Conservation (phyloP, 2,329 filamentous ascomycete species). For the Colletotrichum lini region DNA sequence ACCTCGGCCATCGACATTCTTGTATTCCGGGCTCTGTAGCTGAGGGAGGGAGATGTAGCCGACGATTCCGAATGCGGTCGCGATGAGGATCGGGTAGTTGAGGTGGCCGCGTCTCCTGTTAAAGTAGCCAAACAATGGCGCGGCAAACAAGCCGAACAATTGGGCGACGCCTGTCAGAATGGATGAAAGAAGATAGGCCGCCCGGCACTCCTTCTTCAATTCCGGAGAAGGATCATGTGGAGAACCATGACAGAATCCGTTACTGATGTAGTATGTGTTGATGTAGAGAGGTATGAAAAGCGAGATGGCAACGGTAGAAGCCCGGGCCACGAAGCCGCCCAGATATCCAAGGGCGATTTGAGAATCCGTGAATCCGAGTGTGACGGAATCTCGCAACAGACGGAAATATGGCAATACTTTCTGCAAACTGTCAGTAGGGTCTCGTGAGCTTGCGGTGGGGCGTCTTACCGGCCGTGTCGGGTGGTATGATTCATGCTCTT, state of each 20-base stretch:
- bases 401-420: constrained; percentile 69
- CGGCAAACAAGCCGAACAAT: constrained; percentile 85
- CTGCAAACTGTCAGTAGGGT: constrained; percentile 35
- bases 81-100: constrained; percentile 81
- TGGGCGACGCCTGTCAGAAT: constrained; percentile 92
- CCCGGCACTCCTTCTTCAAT: constrained; percentile 86
- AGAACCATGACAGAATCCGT: constrained; percentile 81
- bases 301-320: constrained; percentile 94
- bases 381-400: constrained; percentile 73
- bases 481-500: constrained; percentile 43
- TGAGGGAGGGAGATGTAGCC: constrained; percentile 85
- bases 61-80: constrained; percentile 80
- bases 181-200: constrained; percentile 89
- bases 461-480: constrained; percentile 48
- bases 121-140: constrained; percentile 89
- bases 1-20: constrained; percentile 73
- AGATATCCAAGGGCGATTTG: constrained; percentile 90
- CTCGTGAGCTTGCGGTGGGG: constrained; percentile 6
- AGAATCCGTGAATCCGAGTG: constrained; percentile 81
- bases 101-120: constrained; percentile 77
- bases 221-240: constrained; percentile 77
- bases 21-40: constrained; percentile 83
- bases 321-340: constrained; percentile 93
- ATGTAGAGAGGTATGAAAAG: constrained; percentile 95
- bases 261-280: constrained; percentile 88